Conservation (phyloP, 306 rosid genomes). For the Trifolium subterraneum region DNA sequence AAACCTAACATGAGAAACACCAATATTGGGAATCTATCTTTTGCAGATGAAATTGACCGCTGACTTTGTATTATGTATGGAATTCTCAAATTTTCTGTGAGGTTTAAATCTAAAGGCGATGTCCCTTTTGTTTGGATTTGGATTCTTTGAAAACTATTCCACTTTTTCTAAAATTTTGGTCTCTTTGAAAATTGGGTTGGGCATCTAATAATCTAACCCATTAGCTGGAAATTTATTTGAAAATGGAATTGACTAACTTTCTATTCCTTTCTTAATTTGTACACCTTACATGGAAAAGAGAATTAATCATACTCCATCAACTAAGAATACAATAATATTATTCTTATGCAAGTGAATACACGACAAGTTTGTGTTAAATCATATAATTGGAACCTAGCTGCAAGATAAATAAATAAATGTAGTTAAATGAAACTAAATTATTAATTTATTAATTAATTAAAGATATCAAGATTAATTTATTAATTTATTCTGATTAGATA, state of each 20-base stretch:
- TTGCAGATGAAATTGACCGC: neutral
- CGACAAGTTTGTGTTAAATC: constrained; percentile 1
- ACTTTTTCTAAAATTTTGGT: neutral
- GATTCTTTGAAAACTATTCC: constrained; percentile 4
- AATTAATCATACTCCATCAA: constrained; percentile 22
- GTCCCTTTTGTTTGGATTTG: constrained; percentile 4
- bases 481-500: neutral
- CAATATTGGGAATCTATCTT: constrained; percentile 30
- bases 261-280: neutral
- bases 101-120: neutral
- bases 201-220: neutral
- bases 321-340: neutral
- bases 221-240: constrained; percentile 16
- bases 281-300: constrained; percentile 6
- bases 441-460: no score
- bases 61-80: constrained; percentile 20
- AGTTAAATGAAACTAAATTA: neutral
- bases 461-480: no score
- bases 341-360: neutral
- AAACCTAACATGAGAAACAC: constrained; percentile 21
- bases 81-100: neutral
- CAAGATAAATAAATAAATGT: no score
- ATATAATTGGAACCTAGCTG: no score
- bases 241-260: neutral
- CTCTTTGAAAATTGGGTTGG: neutral